Conservation (phyloP, 768 basidiomycete genomes). For the Rhizopogon rudus region DNA sequence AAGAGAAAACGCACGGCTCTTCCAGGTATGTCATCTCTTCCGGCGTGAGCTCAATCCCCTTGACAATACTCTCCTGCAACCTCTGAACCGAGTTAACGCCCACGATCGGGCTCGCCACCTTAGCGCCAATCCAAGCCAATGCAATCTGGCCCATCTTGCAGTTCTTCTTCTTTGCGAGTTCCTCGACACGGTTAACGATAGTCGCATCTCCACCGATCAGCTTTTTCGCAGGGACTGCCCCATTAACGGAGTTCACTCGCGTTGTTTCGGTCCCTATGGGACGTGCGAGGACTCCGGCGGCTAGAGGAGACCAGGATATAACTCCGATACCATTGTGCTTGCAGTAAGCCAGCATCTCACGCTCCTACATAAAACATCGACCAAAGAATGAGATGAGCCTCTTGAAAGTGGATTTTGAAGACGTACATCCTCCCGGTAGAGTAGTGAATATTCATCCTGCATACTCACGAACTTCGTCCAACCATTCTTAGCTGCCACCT, state of each 20-base stretch:
- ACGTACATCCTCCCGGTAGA: slow-evolving; percentile 52
- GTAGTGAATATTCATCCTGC: slow-evolving; percentile 48
- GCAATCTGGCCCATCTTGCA: slow-evolving; percentile 43
- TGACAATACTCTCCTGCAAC: slow-evolving; percentile 25
- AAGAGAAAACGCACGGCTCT: slow-evolving; percentile 17
- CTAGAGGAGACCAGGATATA: slow-evolving; percentile 48
- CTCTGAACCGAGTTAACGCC: slow-evolving; percentile 31
- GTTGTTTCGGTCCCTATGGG: slow-evolving; percentile 25
- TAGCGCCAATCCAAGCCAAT: slow-evolving; percentile 35
- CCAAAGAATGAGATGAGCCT: background rate
- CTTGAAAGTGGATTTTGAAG: background rate
- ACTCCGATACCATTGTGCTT: slow-evolving; percentile 45
- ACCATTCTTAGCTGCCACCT: slow-evolving; percentile 36
- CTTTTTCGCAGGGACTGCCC: slow-evolving; percentile 11
- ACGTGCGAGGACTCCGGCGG: slow-evolving; percentile 33
- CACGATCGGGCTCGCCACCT: slow-evolving; percentile 41
- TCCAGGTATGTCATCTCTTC: slow-evolving; percentile 27
- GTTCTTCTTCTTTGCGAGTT: slow-evolving; percentile 34
- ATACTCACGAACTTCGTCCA: slow-evolving; percentile 55
- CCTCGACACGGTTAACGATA: slow-evolving; percentile 37
- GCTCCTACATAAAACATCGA: slow-evolving; percentile 27
- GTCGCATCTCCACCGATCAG: slow-evolving; percentile 23
- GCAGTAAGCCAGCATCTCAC: slow-evolving; percentile 43
- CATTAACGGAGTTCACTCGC: slow-evolving; percentile 11
- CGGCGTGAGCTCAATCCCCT: slow-evolving; percentile 16